Evolutionary conservation across 768 basidiomycete species (phyloP).

Genomic region (Boletus speciosus): DNA sequence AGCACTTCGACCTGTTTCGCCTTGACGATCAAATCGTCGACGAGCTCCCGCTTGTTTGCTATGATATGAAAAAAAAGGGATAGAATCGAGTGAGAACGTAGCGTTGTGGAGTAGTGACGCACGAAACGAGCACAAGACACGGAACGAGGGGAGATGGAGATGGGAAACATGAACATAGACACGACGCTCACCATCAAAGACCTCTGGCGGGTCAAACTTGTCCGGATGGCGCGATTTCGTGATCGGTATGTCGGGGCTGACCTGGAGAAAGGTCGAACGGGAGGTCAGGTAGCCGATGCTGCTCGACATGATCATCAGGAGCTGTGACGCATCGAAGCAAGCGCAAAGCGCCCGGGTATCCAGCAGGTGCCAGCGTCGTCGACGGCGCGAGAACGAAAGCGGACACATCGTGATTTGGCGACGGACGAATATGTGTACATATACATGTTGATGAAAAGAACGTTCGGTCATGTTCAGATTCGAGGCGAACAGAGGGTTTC

Average conservation of each 20-base stretch:
- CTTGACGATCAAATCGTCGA: slow-evolving; percentile 76
- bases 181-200: slow-evolving; percentile 60
- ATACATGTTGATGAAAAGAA: not conserved
- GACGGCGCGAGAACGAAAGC: not conserved
- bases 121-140: not conserved
- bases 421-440: no score
- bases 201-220: slow-evolving; percentile 66
- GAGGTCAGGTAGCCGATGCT: slow-evolving; percentile 77
- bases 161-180: not conserved
- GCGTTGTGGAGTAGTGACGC: not conserved
- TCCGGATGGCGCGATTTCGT: slow-evolving; percentile 75
- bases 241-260: slow-evolving; percentile 76
- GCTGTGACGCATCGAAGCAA: slow-evolving; percentile 36
- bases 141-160: not conserved
- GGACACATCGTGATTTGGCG: not conserved
- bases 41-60: slow-evolving; percentile 86
- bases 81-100: not conserved
- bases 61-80: not conserved
- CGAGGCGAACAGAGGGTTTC: not conserved
- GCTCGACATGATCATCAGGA: slow-evolving; percentile 85
- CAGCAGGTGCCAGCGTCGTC: not conserved
- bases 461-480: slow-evolving; percentile 13
- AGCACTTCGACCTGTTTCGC: slow-evolving; percentile 88
- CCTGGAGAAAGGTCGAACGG: slow-evolving; percentile 71
- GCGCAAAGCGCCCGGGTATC: no score